Base-by-base conservation (phyloP, 352 stramenopile species). In the Thraustochytrium sp. region DNA sequence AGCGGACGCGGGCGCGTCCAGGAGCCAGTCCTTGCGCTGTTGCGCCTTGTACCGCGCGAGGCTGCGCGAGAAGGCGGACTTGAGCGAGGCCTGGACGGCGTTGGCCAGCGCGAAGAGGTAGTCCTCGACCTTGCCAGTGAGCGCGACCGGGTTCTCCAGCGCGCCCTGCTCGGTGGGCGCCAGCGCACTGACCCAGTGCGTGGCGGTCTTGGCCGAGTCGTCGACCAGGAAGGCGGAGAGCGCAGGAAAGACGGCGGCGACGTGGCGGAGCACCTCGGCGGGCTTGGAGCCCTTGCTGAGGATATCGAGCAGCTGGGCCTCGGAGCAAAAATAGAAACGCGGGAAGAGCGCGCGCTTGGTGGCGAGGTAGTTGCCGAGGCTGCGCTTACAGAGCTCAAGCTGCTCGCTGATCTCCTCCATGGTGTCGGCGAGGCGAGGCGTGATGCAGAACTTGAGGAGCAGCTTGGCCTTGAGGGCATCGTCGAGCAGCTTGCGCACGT, bases 91-190 rank as follows among this genome's bases (percentile, higher is more conserved):
- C 65, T 96, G 96, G 92, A 97, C 97, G 2, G 92, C 93, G 56
- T 95, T 89, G 86, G 98, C 92, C 37, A 98, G 89, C 0, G 93
- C 97, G 87, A 98, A 94, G 65, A 98, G 91, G 88, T 99, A 99
- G 82, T 98, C 96, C 85, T 99, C 96, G 23, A 97, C 94, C 86
- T 99, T 97, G 55, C 95, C 96, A 76, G 98, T 90, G 0, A 99
- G 90, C 34, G 94, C 86, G 8, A 97, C 92, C 0, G 93, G 88
- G 40, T 96, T 92, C 62, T 94, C 90, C 76, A 99, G 98, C 51
- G 93, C 90, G 18, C 97, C 94, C 63, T 88, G 87, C 84, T 99
- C 96, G 64, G n/a, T n/a, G n/a, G n/a, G n/a, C n/a, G n/a, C n/a
- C n/a, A n/a, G n/a, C n/a, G n/a, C n/a, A n/a, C n/a, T n/a, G 13